Evolutionary conservation across 139 green algal species (phyloP), one percentile per base, ranked within the genome.

Genomic region (Coelastrella sp.): DNA sequence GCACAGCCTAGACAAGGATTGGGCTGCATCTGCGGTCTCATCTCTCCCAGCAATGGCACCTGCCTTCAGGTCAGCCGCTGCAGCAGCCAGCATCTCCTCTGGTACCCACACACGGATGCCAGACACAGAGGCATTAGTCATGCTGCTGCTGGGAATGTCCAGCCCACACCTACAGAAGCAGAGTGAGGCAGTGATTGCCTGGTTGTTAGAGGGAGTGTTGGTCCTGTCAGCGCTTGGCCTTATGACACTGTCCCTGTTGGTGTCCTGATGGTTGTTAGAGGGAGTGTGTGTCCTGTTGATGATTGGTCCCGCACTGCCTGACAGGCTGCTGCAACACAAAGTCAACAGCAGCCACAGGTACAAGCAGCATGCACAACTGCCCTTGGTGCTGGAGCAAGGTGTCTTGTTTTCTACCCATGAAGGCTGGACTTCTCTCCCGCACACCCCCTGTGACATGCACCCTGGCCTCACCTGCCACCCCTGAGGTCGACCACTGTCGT

Each of bases 71-170:
- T 57, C 14, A 14, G 79, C 79, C 35, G 17, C 79, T 57, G 81
- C 81, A 58, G 81, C 59, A 7, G 49, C 81, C n/a, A 86, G 81
- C 81, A 86, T 59, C 59, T 15, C 8, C 59, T 59, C 59, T 24
- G 81, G 60, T 9, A 68, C 61, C 81, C 81, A 86, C 59, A 86
- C 81, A 11, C 81, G 81, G n/a, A 86, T 86, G 81, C 81, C 81
- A 27, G 59, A 86, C 59, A 86, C 59, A 24, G 81, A 86, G 8
- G 81, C 81, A 15, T 86, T 86, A 11, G n/a, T 86, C n/a, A 35
- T 25, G n/a, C 81, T 86, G 81, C 25, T 12, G 6, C n/a, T 35
- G 24, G 81, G 81, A 12, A 86, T 74, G 12, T 86, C 22, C 22
- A 86, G 22, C 8, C 81, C 81, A 22, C 81, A 86, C 60, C 81